Base-by-base conservation (phyloP, 495 filamentous ascomycete species). In the Usnea hakonensis region DNA sequence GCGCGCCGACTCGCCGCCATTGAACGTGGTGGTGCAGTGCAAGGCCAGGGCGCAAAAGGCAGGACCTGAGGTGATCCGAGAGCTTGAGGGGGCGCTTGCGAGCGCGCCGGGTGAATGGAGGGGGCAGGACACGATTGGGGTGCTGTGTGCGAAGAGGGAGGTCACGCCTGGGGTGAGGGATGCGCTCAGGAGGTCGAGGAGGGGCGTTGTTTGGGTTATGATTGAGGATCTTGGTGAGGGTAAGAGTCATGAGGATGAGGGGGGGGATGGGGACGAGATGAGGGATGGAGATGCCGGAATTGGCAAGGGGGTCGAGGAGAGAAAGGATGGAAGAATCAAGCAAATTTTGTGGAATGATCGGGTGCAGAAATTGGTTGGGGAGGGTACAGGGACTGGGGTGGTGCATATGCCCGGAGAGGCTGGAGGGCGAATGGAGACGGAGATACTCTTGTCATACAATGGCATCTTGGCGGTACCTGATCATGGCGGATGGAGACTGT, bases 61-160 rank as follows among this genome's bases (percentile, higher is more conserved):
- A 5, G 78, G 81, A 0, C 91, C 91, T 30, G 78, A 82, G 40
- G 74, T 86, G 52, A 78, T 95, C 17, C 83, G 94, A 26, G 94
- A 97, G 77, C 79, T 97, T 0, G 90, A 96, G 69, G 94, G 93
- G 16, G 82, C 89, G 0, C 85, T 93, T 65, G 78, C 78, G 4
- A 83, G 83, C 21, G 86, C 87, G 40, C 90, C 89, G 35, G 76
- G 79, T 0, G 85, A 85, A 4, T 94, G 85, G 85, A 76, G 84
- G 55, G 80, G 79, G 11, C 68, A 72, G 11, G 76, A 79, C 19
- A 82, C 86, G 13, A 67, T 91, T 30, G 91, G 83, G 0, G 64
- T 94, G 14, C 69, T 95, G 63, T 83, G 81, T 16, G 67, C 77
- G 13, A 75, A 77, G 63, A 70, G 76, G 62, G 75, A 78, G 65